Base-by-base conservation (phyloP, 306 rosid genomes). In the Sphenostylis stenocarpa region DNA sequence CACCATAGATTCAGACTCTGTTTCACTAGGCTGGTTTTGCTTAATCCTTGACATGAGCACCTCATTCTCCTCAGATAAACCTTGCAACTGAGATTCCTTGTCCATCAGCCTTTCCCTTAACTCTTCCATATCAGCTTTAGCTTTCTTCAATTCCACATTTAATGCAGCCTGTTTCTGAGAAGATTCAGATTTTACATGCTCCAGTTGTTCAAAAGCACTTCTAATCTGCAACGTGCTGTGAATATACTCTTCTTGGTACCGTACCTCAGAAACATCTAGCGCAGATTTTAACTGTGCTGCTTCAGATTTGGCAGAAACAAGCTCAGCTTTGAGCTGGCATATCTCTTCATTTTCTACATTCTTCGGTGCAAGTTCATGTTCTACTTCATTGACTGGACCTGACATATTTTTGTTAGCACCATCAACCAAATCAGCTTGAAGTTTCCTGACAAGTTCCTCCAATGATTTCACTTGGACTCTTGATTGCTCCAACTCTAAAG, bases 201-300 rank as follows among this genome's bases (percentile, higher is more conserved):
- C 97, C 34, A 90, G 66, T 58, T 87, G 89, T 63, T 94, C 97
- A 63, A 82, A 92, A 36, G 93, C 94, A 72, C 81, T 87, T 79
- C 95, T 80, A 61, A 87, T 87, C 87, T 94, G 95, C 88, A 94
- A 74, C 4, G 98, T 86, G 87, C 90, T 85, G 48, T 82, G 97
- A 72, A 91, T 88, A 55, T 85, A 87, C 83, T 94, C 98, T 67
- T 94, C 93, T 73, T 94, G 96, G 88, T 87, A 90, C 71, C 91
- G 80, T 33, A 69, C 78, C 88, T 91, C 94, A n/a, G 93, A 85
- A n/a, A 68, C 85, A n/a, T 89, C 93, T 69, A 89, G 52, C n/a
- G 98, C 90, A 75, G 96, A 83, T 70, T 80, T 92, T 65, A 92
- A 53, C n/a, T 85, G 82, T 24, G 28, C 90, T 45, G 84, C 88